These are phyloP conservation scores for Lactarius sp. DNA, from an alignment of 768 basidiomycete species.

Conservation along the genomic window DNA sequence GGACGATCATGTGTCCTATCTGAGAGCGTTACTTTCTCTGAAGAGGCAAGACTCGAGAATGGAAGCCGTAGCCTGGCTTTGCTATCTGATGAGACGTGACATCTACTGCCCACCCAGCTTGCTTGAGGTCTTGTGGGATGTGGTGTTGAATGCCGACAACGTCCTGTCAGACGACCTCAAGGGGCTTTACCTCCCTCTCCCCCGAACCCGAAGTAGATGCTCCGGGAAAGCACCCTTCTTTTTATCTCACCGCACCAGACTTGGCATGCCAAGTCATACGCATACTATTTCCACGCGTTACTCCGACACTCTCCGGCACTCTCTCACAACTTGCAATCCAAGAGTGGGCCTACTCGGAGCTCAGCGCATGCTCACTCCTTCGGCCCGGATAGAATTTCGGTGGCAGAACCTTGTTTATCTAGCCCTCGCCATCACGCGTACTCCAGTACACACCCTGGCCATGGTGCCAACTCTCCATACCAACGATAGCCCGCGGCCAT, in stretches of 20 bases:
- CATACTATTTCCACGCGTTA: slow-evolving; percentile 21
- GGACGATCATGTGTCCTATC: slow-evolving; percentile 5
- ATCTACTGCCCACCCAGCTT: slow-evolving; percentile 35
- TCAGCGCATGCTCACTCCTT: slow-evolving; percentile 19
- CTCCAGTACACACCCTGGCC: background rate
- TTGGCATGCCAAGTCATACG: slow-evolving; percentile 15
- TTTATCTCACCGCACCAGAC: slow-evolving; percentile 23
- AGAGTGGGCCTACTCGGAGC: slow-evolving; percentile 19
- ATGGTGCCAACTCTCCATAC: slow-evolving; percentile 6
- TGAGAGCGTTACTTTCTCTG: slow-evolving; percentile 15
- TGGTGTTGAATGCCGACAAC: slow-evolving; percentile 32
- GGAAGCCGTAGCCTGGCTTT: slow-evolving; percentile 18
- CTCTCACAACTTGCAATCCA: slow-evolving; percentile 21
- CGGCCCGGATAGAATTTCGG: slow-evolving; percentile 9
- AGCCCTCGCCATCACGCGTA: slow-evolving; percentile 20
- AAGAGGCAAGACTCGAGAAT: slow-evolving; percentile 1
- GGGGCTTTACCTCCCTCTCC: slow-evolving; percentile 19
- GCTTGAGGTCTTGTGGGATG: slow-evolving; percentile 40
- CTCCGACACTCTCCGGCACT: slow-evolving; percentile 5
- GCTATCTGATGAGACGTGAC: slow-evolving; percentile 12
- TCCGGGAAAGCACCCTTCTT: slow-evolving; percentile 13
- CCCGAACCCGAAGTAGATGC: slow-evolving; percentile 3
- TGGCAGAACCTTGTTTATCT: slow-evolving; percentile 25
- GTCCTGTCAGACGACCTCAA: slow-evolving; percentile 32
- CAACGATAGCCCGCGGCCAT: background rate